Conservation (phyloP, 352 stramenopile genomes). For the Pythium rishiriense region DNA sequence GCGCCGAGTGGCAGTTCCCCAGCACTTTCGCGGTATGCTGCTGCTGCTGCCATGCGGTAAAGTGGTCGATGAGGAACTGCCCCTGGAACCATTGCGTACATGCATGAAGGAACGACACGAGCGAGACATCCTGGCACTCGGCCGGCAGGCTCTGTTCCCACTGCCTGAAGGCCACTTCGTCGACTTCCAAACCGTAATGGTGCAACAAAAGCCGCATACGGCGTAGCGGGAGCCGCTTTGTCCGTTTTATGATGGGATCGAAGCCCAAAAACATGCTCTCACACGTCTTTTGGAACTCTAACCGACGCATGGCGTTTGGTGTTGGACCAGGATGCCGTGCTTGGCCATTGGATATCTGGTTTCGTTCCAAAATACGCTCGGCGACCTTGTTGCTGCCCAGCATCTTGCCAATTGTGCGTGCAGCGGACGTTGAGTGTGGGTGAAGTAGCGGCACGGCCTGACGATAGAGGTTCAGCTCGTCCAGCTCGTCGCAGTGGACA, state of each 20-base stretch:
- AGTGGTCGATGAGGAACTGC: conserved; percentile 40
- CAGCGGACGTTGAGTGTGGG: conserved; percentile 52
- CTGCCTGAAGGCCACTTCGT: conserved; percentile 42
- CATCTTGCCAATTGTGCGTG: conserved; percentile 61
- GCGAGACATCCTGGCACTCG: conserved; percentile 33
- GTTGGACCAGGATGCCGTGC: not conserved
- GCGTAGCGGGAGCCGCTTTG: conserved; percentile 32
- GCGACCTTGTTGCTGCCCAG: conserved; percentile 42
- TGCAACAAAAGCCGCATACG: conserved; percentile 42
- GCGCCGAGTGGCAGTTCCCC: conserved; percentile 32
- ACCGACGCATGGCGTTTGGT: not conserved
- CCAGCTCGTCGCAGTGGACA: not conserved
- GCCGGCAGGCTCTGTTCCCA: conserved; percentile 57
- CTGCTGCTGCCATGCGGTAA: conserved; percentile 7
- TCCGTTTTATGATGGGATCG: conserved; percentile 37
- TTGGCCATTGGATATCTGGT: conserved; percentile 4
- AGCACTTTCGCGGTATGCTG: not conserved
- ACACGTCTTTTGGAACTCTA: conserved; percentile 51
- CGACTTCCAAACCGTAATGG: conserved; percentile 44
- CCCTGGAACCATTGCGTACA: conserved; percentile 59
- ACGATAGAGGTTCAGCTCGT: conserved; percentile 43
- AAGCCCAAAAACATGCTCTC: conserved; percentile 50
- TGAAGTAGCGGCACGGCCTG: conserved; percentile 62
- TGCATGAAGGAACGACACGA: conserved; percentile 44
- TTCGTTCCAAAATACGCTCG: conserved; percentile 57